These are phyloP conservation scores for Phytophthora rubi DNA, from an alignment of 352 stramenopile species.

Conservation along the genomic window DNA sequence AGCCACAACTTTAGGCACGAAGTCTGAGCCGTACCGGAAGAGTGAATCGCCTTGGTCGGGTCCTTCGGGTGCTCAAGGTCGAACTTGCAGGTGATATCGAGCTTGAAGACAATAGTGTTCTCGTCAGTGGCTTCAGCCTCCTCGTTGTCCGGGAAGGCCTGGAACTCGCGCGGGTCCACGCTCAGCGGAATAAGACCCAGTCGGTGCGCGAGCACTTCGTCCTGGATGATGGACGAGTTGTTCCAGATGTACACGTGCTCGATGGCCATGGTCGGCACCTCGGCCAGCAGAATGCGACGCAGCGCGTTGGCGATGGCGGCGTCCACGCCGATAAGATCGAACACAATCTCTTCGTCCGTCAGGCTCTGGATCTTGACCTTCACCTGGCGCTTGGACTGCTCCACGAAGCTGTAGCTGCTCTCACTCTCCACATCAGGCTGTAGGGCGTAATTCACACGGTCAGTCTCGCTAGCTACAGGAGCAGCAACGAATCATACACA, in stretches of 20 bases:
- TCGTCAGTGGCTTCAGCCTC: constrained; percentile 93
- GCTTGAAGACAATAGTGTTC: constrained; percentile 97
- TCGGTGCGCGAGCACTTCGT: constrained; percentile 93
- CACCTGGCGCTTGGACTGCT: constrained; percentile 84
- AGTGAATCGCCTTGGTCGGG: constrained; percentile 67
- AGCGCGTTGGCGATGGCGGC: constrained; percentile 93
- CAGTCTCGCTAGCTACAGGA: constrained; percentile 5
- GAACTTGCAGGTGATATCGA: constrained; percentile 92
- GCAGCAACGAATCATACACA: background rate
- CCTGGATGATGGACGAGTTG: constrained; percentile 95
- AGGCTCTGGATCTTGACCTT: constrained; percentile 88
- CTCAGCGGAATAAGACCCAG: constrained; percentile 88
- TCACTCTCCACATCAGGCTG: constrained; percentile 80
- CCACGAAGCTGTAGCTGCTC: constrained; percentile 78
- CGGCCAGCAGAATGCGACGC: constrained; percentile 89
- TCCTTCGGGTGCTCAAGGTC: constrained; percentile 74
- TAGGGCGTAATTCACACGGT: constrained; percentile 12
- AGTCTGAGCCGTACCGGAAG: constrained; percentile 44
- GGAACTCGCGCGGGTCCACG: constrained; percentile 87
- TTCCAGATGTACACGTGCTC: constrained; percentile 95
- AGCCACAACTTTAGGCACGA: constrained; percentile 12
- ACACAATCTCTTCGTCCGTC: constrained; percentile 90
- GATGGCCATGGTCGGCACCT: constrained; percentile 94
- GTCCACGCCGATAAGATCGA: constrained; percentile 92
- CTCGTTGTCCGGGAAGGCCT: constrained; percentile 87